A percentile compares a stretch with the other conserved stretches of the same genome.
These are phyloP conservation scores for Pascua guehoae DNA, from an alignment of 1,284 basidiomycete genomes.

Conservation along the genomic window DNA sequence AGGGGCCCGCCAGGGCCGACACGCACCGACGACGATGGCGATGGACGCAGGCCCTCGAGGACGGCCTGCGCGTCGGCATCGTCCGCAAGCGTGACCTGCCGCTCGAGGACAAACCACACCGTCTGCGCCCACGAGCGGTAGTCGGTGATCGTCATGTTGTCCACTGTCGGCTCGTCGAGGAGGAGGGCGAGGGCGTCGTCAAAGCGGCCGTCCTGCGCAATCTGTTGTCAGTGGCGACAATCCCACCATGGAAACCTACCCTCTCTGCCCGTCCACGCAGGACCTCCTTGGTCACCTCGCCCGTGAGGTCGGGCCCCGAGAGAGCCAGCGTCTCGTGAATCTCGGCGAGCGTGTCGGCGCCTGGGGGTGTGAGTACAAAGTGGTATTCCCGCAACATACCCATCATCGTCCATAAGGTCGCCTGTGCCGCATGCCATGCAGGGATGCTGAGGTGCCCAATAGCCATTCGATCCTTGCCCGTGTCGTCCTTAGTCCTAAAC, in stretches of 20 bases:
- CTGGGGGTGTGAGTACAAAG: slow-evolving; percentile 12
- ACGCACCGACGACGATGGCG: slow-evolving; percentile 6
- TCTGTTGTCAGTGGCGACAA: too few species aligned
- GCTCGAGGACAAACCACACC: slow-evolving; percentile 35
- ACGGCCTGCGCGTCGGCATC: slow-evolving; percentile 18
- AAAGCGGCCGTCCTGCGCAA: slow-evolving; percentile 4
- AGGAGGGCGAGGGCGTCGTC: slow-evolving; percentile 34
- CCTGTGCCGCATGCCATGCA: slow-evolving; percentile 39
- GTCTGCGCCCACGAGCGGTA: slow-evolving; percentile 38
- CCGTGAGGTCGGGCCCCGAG: slow-evolving; percentile 3
- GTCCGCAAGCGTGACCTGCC: slow-evolving; percentile 20
- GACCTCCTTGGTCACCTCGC: slow-evolving; percentile 7
- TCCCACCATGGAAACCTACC: slow-evolving; percentile 17
- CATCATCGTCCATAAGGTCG: slow-evolving; percentile 35
- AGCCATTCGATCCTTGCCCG: too few species aligned
- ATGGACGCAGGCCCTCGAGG: slow-evolving; percentile 20
- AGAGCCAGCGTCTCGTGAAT: slow-evolving; percentile 25
- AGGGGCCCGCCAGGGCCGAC: slow-evolving; percentile 25
- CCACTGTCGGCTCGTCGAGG: slow-evolving; percentile 18
- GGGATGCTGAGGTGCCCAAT: slow-evolving; percentile 19
- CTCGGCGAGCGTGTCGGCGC: slow-evolving; percentile 29
- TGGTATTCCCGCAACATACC: slow-evolving; percentile 14
- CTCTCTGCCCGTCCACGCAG: slow-evolving; percentile 16
- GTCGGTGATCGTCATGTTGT: slow-evolving; percentile 25
- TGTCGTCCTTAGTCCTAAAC: too few species aligned